Percentiles rank a stretch among this genome's conserved stretches.
Evolutionary conservation across 2,329 filamentous ascomycete species (phyloP).

Genomic region (Magnaporthiopsis poae): DNA sequence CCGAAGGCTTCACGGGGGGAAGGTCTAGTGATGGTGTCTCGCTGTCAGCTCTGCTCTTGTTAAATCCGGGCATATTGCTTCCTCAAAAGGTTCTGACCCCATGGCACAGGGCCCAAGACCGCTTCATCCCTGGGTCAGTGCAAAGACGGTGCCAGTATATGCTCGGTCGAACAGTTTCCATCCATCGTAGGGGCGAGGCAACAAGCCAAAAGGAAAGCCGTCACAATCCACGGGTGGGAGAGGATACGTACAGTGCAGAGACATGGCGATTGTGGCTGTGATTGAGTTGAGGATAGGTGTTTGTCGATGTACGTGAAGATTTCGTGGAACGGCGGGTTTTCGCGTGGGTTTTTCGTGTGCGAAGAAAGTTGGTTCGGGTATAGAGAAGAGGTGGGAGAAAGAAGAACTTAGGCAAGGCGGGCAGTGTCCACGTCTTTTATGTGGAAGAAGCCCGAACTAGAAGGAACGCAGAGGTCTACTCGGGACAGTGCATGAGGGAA

Average conservation of each 20-base stretch:
- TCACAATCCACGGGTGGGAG: background rate
- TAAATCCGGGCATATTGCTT: too few species aligned
- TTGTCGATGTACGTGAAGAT: background rate
- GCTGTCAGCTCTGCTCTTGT: background rate
- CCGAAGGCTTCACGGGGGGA: slow-evolving; percentile 85
- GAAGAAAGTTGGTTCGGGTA: background rate
- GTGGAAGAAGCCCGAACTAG: background rate
- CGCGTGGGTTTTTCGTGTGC: background rate
- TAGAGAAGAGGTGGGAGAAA: background rate
- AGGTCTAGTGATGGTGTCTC: slow-evolving; percentile 34
- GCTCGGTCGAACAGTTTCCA: background rate
- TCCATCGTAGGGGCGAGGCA: background rate
- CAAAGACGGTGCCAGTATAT: background rate
- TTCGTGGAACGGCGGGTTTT: background rate
- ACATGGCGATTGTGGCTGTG: slow-evolving; percentile 33
- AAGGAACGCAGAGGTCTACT: background rate
- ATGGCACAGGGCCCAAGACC: background rate
- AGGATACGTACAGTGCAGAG: slow-evolving; percentile 44
- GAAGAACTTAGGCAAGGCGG: background rate
- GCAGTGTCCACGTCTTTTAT: background rate
- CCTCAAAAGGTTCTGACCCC: too few species aligned
- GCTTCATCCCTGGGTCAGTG: background rate
- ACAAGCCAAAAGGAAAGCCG: background rate
- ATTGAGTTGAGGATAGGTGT: too few species aligned
- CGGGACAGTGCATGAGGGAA: background rate